phyloP scores from a whole-genome alignment of 2,329 filamentous ascomycete species.

The Seiridium cupressi region DNA sequence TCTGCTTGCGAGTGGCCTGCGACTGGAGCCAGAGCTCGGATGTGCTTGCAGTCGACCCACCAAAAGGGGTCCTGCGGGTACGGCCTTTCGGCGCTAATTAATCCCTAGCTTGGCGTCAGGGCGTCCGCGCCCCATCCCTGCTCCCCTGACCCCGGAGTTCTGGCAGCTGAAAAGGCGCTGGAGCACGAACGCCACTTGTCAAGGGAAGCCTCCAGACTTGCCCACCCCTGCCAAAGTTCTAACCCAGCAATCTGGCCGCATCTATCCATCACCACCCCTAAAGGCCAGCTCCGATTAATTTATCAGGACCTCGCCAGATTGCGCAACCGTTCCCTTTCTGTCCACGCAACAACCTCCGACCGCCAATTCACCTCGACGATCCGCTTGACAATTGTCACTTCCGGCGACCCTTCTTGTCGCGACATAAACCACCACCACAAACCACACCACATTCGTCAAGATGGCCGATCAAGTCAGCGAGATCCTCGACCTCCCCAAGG shows the following conservation, averaged over 20 bases:
- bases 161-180: neutral
- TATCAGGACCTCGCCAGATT: neutral
- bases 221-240: neutral
- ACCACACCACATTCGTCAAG: neutral
- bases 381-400: neutral
- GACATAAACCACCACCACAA: neutral
- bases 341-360: no score
- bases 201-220: constrained; percentile 1
- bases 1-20: neutral
- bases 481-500: constrained; percentile 45
- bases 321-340: constrained; percentile 6
- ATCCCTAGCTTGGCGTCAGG: neutral
- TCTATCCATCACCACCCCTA: neutral
- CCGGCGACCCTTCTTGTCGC: neutral
- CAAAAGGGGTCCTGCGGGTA: neutral
- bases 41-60: no score
- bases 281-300: neutral
- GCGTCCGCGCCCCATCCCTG: no score
- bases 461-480: constrained; percentile 13
- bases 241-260: constrained; percentile 14
- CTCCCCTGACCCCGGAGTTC: neutral
- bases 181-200: constrained; percentile 1
- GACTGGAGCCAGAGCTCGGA: no score
- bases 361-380: no score
- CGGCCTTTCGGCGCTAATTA: neutral